phyloP scores from a whole-genome alignment of 2,329 filamentous ascomycete genomes.

The Colletotrichum melonis region DNA sequence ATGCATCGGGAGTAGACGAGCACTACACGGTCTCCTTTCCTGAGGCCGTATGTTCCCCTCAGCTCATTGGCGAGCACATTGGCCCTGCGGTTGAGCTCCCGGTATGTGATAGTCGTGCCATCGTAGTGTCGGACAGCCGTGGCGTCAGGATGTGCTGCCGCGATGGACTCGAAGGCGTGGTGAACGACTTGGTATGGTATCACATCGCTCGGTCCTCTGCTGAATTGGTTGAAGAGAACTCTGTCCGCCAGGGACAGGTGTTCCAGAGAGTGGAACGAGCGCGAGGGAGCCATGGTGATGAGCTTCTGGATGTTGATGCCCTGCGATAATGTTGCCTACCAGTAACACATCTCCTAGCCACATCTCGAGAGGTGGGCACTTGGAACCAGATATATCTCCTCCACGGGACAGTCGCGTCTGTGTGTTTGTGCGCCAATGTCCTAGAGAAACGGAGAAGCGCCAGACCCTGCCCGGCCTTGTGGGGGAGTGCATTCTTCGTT shows the following conservation, averaged over 20 bases:
- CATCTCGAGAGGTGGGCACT: slow-evolving; percentile 3
- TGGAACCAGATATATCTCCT: slow-evolving; percentile 27
- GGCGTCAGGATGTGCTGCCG: slow-evolving; percentile 47
- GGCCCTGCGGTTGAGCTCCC: slow-evolving; percentile 53
- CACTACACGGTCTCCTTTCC: slow-evolving; percentile 60
- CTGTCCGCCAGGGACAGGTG: slow-evolving; percentile 31
- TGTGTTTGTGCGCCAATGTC: neutral
- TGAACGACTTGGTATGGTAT: slow-evolving; percentile 35
- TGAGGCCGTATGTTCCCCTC: slow-evolving; percentile 48
- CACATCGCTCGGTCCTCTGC: slow-evolving; percentile 21
- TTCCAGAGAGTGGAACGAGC: slow-evolving; percentile 34
- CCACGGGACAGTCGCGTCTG: neutral
- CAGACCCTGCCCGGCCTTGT: neutral
- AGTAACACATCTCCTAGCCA: slow-evolving; percentile 3
- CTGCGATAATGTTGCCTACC: slow-evolving; percentile 15
- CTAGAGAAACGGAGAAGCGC: neutral
- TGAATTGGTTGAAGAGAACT: slow-evolving; percentile 35
- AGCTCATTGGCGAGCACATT: slow-evolving; percentile 56
- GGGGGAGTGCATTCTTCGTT: slow-evolving; percentile 4
- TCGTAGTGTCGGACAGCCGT: slow-evolving; percentile 52
- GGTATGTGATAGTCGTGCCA: slow-evolving; percentile 54
- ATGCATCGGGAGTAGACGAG: slow-evolving; percentile 66
- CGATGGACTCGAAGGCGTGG: slow-evolving; percentile 39
- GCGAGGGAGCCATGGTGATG: slow-evolving; percentile 22
- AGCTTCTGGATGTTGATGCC: slow-evolving; percentile 3